These are phyloP conservation scores for Symmetrospora coprosmae DNA, from an alignment of 768 basidiomycete species.

Conservation along the genomic window DNA sequence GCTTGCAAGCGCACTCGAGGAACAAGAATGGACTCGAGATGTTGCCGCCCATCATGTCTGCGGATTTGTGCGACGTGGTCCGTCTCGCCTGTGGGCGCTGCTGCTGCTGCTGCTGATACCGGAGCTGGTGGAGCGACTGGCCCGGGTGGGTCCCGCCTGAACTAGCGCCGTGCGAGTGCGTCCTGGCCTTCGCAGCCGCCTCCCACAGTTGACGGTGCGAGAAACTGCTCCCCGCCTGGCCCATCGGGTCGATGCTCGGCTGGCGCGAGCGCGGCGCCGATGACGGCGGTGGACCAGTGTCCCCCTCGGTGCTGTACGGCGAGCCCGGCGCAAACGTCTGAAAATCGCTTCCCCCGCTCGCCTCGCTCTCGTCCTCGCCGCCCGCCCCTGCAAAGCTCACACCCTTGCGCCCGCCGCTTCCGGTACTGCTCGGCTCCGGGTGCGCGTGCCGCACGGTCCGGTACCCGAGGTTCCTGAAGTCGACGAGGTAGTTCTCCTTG, in stretches of 20 bases:
- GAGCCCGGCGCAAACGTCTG: too few relatives aligned
- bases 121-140: too few relatives aligned
- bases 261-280: too few relatives aligned
- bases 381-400: conserved; percentile 19
- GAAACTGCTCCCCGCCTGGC: conserved; percentile 1
- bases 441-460: conserved; percentile 42
- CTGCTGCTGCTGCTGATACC: too few relatives aligned
- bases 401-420: conserved; percentile 62
- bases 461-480: conserved; percentile 94
- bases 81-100: conserved; percentile 41
- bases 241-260: too few relatives aligned
- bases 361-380: too few relatives aligned
- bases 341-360: too few relatives aligned
- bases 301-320: too few relatives aligned
- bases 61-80: conserved; percentile 44
- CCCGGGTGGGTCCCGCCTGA: too few relatives aligned
- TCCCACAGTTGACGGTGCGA: conserved; percentile 16
- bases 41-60: conserved; percentile 29
- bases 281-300: too few relatives aligned
- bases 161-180: neutral
- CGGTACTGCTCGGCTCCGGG: conserved; percentile 46
- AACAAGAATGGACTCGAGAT: conserved; percentile 67
- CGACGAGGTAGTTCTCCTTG: conserved; percentile 75
- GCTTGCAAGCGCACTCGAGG: conserved; percentile 82
- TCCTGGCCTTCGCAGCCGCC: conserved; percentile 2